A percentile compares a stretch with the other conserved stretches of the same genome.
Evolutionary conservation across 495 filamentous ascomycete genomes (phyloP).

Genomic region (Talaromyces trachyspermus): DNA sequence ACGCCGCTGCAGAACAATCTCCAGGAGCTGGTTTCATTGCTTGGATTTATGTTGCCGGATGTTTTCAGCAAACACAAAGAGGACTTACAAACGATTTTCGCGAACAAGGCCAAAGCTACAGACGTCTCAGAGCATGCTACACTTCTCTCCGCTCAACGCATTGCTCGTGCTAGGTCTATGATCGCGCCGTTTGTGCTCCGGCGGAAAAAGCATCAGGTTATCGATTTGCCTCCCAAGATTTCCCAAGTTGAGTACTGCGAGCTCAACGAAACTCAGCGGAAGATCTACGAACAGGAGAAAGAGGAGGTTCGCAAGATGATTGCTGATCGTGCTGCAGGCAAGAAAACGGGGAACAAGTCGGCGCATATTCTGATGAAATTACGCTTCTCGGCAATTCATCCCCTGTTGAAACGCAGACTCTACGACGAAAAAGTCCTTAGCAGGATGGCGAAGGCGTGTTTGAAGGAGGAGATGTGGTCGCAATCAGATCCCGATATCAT

Average conservation of each 20-base stretch:
- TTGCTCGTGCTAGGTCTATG: constrained; percentile 79
- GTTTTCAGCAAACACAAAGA: constrained; percentile 69
- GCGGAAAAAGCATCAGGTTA: constrained; percentile 89
- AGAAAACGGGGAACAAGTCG: constrained; percentile 47
- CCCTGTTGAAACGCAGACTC: constrained; percentile 72
- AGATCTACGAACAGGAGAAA: constrained; percentile 62
- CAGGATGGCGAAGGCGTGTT: constrained; percentile 69
- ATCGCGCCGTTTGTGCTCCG: constrained; percentile 92
- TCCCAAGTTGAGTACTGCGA: constrained; percentile 70
- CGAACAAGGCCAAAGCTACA: constrained; percentile 77
- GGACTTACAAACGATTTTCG: constrained; percentile 74
- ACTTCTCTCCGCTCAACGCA: constrained; percentile 76
- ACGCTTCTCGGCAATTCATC: constrained; percentile 88
- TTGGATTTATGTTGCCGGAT: constrained; percentile 83
- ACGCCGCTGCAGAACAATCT: constrained; percentile 96
- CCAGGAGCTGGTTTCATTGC: constrained; percentile 77
- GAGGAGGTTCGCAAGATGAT: constrained; percentile 47
- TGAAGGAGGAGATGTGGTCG: constrained; percentile 55
- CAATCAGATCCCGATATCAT: constrained; percentile 57
- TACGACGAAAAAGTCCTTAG: constrained; percentile 66
- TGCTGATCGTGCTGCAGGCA: constrained; percentile 48
- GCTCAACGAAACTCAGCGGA: constrained; percentile 59
- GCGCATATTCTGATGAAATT: constrained; percentile 83
- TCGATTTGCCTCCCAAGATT: constrained; percentile 79
- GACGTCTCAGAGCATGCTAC: constrained; percentile 65